A percentile compares a stretch with the other conserved stretches of the same genome.
Conservation (phyloP, 192 early-diverging fungal genomes). For the Linnemannia exigua region DNA sequence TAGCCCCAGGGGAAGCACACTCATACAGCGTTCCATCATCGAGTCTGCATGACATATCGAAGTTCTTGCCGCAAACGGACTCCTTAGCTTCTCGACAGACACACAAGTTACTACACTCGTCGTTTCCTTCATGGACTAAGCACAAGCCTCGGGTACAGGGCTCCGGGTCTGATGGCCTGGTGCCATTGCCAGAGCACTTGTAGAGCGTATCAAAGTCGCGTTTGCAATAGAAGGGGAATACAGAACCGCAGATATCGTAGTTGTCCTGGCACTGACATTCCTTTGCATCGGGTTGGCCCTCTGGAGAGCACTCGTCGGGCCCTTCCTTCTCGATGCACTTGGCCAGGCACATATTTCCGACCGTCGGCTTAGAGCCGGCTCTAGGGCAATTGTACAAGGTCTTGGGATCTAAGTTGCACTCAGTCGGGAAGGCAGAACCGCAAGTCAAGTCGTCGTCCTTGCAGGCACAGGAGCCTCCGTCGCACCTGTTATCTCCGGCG, state of each 20-base stretch:
- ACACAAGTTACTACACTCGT: not conserved
- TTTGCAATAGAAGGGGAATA: not conserved
- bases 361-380: not conserved
- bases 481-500: no score
- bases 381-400: not conserved
- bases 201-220: not conserved
- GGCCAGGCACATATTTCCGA: not conserved
- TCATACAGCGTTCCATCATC: not conserved
- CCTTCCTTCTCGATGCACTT: not conserved
- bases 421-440: not conserved
- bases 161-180: not conserved
- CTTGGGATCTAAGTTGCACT: not conserved
- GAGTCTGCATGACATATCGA: not conserved
- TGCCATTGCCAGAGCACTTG: not conserved
- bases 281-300: no score
- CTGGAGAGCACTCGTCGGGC: not conserved
- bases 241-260: not conserved
- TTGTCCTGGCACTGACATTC: not conserved
- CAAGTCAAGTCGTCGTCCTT: not conserved
- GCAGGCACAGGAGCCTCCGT: not conserved
- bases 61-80: not conserved
- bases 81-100: no score
- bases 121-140: not conserved
- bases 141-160: no score
- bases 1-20: not conserved